These are phyloP conservation scores for Thelephora ganbajun DNA, from an alignment of 768 basidiomycete genomes.

Conservation along the genomic window DNA sequence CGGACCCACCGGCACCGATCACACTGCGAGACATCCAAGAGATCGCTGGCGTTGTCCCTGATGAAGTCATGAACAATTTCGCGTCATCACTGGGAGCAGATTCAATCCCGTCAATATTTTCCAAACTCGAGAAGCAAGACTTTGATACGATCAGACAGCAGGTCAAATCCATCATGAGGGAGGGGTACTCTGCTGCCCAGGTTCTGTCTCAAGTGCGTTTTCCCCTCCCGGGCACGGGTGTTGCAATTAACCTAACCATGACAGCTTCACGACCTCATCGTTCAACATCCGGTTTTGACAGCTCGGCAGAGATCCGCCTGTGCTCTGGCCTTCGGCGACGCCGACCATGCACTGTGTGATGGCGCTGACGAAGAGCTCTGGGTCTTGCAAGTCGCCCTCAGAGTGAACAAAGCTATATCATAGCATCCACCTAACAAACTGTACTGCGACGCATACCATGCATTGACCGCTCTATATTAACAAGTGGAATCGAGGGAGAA, in stretches of 20 bases:
- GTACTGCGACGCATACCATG: no score
- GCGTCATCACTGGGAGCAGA: conserved; percentile 45
- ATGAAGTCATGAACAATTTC: conserved; percentile 52
- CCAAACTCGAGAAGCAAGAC: conserved; percentile 28
- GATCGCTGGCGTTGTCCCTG: conserved; percentile 91
- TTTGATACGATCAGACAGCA: conserved; percentile 55
- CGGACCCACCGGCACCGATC: conserved; percentile 59
- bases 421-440: not conserved
- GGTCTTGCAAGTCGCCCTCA: conserved; percentile 78
- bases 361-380: conserved; percentile 97
- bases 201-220: conserved; percentile 67
- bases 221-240: conserved; percentile 13
- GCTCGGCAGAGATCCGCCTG: conserved; percentile 70
- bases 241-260: conserved; percentile 5
- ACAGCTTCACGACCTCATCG: conserved; percentile 83
- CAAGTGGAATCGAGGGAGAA: no score
- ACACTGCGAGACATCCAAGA: conserved; percentile 78
- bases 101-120: conserved; percentile 7
- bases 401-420: conserved; percentile 49
- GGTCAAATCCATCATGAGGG: conserved; percentile 65
- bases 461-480: no score
- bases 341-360: conserved; percentile 91
- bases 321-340: conserved; percentile 80
- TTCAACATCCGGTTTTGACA: conserved; percentile 69
- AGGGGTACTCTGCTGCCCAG: conserved; percentile 89